These are phyloP conservation scores for Cokeromyces recurvatus DNA, from an alignment of 371 early-diverging fungal genomes.

Conservation along the genomic window DNA sequence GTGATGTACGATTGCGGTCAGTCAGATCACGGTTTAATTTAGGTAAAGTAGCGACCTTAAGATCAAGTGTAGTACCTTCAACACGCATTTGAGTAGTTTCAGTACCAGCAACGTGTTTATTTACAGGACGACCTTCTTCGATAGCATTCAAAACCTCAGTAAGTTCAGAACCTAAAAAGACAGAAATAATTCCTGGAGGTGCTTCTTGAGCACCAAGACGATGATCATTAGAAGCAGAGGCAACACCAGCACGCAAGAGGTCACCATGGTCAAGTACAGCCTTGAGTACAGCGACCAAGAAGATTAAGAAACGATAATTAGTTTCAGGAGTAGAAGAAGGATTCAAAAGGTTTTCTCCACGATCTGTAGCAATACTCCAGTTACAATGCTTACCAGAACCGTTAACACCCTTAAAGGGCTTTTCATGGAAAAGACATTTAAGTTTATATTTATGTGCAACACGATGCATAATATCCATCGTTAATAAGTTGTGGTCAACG, in stretches of 20 bases:
- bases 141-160: constrained; percentile 89
- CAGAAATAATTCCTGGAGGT: constrained; percentile 95
- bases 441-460: constrained; percentile 96
- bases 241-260: constrained; percentile 85
- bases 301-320: constrained; percentile 94
- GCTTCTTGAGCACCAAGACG: constrained; percentile 98
- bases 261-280: constrained; percentile 88
- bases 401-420: constrained; percentile 98
- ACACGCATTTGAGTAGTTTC: constrained; percentile 87
- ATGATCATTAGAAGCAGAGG: constrained; percentile 94
- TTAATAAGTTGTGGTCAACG: constrained; percentile 98
- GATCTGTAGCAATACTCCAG: constrained; percentile 95
- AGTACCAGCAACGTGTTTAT: constrained; percentile 70
- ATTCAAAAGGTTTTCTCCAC: constrained; percentile 93
- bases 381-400: constrained; percentile 99
- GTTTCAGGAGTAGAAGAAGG: constrained; percentile 90
- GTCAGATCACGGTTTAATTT: constrained; percentile 93
- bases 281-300: constrained; percentile 86
- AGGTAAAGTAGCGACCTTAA: constrained; percentile 92
- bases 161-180: constrained; percentile 94
- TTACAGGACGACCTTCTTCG: constrained; percentile 83
- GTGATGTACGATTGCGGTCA: constrained; percentile 98
- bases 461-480: constrained; percentile 95
- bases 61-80: constrained; percentile 91
- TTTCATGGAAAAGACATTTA: constrained; percentile 97